Base-by-base conservation (phyloP, 129 eudicot genomes). In the Pittosporum tobira region DNA sequence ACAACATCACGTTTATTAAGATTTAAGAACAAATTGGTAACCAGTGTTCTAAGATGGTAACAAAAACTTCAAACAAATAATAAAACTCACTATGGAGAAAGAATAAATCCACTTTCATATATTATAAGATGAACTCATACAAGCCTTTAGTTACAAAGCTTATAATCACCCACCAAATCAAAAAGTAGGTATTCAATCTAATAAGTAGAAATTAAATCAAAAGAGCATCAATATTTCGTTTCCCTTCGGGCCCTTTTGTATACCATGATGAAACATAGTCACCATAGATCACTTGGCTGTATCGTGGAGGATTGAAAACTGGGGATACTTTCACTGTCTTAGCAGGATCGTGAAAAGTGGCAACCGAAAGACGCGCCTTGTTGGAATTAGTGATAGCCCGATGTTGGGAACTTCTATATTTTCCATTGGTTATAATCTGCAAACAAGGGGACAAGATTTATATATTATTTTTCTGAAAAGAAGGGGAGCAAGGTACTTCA, bases 231-330 rank as follows among this genome's bases (percentile, higher is more conserved):
- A 93, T 46, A 30, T 93, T 93, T 37, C 96, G 83, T 67, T 81
- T 93, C n/a, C 99, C 99, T 56, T 87, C 95, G 2, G 99, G 99
- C n/a, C 99, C 99, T 55, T 87, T 93, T 0, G 99, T 71, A 73
- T 93, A 93, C 96, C 99, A 93, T 14, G 94, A 87, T 2, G 80
- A 63, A 23, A 87, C 88, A 77, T 87, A 81, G 61, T 87, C 99
- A 11, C 91, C 99, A 63, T 93, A 93, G 22, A 71, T 52, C 54
- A 84, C 94, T 21, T 64, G 69, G 23, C 65, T 78, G 68, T 93
- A 93, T 29, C 29, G 64, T 20, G 85, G 85, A 21, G 84, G 96
- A 42, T 84, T 56, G 14, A 82, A 64, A 40, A 81, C 88, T 25
- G 99, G 96, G 57, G 72, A 62, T 29, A 93, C 76, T 15, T 29